A percentile compares a stretch with the other conserved stretches of the same genome.
These are phyloP conservation scores for Clonostachys rhizophaga DNA, from an alignment of 2,329 filamentous ascomycete genomes.

Conservation along the genomic window DNA sequence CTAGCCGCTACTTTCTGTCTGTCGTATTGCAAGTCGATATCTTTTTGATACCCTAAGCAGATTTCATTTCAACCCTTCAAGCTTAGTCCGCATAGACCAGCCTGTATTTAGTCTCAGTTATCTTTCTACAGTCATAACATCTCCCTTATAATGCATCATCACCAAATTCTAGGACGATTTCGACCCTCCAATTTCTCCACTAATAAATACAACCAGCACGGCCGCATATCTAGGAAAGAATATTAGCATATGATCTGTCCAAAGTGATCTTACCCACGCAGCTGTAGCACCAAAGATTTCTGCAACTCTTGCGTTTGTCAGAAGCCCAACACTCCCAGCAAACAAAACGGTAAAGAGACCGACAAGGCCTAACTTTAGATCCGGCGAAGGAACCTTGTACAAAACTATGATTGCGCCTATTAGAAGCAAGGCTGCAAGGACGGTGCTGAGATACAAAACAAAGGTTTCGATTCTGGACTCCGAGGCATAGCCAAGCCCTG, in stretches of 20 bases:
- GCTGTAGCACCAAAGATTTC: slow-evolving; percentile 6
- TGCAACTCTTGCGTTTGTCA: slow-evolving; percentile 3
- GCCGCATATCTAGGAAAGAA: slow-evolving; percentile 4
- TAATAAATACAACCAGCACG: slow-evolving; percentile 6
- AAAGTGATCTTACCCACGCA: slow-evolving; percentile 1
- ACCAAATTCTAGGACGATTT: no score
- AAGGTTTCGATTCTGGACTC: neutral
- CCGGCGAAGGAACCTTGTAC: neutral
- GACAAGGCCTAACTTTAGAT: slow-evolving; percentile 28
- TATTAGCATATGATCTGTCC: neutral
- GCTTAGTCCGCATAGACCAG: no score
- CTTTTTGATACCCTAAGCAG: no score
- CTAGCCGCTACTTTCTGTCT: no score
- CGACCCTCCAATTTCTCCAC: neutral
- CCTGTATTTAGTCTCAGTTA: no score
- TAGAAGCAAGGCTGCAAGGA: slow-evolving; percentile 1
- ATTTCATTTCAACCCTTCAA: no score
- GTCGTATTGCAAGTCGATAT: no score
- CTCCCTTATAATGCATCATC: no score
- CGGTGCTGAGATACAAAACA: slow-evolving; percentile 1
- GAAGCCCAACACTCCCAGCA: slow-evolving; percentile 1
- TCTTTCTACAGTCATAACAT: no score
- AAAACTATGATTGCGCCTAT: slow-evolving; percentile 1
- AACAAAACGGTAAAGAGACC: slow-evolving; percentile 2
- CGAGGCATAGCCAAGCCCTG: neutral